Conservation (phyloP, 2,329 filamentous ascomycete species). For the Exophiala phaeomuriformis region DNA sequence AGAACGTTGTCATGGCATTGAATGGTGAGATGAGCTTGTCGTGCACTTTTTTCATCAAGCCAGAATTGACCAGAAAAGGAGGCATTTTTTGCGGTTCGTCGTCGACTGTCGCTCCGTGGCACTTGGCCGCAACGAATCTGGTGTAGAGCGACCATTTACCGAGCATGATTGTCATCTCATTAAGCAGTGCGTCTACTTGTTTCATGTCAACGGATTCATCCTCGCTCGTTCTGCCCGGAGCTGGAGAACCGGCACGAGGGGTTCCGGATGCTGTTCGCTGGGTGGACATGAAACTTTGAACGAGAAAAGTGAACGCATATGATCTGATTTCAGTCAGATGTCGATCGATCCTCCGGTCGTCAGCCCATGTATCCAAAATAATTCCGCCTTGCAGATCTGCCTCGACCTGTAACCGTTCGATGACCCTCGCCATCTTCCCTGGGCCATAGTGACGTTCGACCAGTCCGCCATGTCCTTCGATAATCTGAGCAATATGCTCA, state of each 20-base stretch:
- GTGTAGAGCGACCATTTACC: slow-evolving; percentile 88
- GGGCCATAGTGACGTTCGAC: slow-evolving; percentile 90
- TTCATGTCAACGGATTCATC: slow-evolving; percentile 96
- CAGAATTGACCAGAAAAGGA: slow-evolving; percentile 67
- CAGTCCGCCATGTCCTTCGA: slow-evolving; percentile 81
- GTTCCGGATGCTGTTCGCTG: slow-evolving; percentile 57
- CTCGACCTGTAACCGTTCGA: slow-evolving; percentile 86
- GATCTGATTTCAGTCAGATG: slow-evolving; percentile 92
- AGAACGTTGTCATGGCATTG: slow-evolving; percentile 89
- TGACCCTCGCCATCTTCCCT: slow-evolving; percentile 90
- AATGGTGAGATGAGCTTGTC: slow-evolving; percentile 71
- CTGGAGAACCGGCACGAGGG: slow-evolving; percentile 69
- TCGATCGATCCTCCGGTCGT: slow-evolving; percentile 76
- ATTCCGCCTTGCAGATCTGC: slow-evolving; percentile 95
- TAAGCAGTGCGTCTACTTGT: slow-evolving; percentile 79
- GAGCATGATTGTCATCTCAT: slow-evolving; percentile 86
- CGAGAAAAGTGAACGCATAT: slow-evolving; percentile 93
- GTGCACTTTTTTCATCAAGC: slow-evolving; percentile 69
- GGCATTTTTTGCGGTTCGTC: slow-evolving; percentile 58
- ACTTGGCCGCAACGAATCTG: slow-evolving; percentile 81
- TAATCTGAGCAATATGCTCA: slow-evolving; percentile 94
- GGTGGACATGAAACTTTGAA: slow-evolving; percentile 79
- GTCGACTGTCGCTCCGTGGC: slow-evolving; percentile 52
- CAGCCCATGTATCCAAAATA: slow-evolving; percentile 88
- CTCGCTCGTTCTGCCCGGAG: slow-evolving; percentile 62